A percentile compares a stretch with the other conserved stretches of the same genome.
These are phyloP conservation scores for Mortierella sp. DNA, from an alignment of 371 early-diverging fungal species.

Conservation along the genomic window DNA sequence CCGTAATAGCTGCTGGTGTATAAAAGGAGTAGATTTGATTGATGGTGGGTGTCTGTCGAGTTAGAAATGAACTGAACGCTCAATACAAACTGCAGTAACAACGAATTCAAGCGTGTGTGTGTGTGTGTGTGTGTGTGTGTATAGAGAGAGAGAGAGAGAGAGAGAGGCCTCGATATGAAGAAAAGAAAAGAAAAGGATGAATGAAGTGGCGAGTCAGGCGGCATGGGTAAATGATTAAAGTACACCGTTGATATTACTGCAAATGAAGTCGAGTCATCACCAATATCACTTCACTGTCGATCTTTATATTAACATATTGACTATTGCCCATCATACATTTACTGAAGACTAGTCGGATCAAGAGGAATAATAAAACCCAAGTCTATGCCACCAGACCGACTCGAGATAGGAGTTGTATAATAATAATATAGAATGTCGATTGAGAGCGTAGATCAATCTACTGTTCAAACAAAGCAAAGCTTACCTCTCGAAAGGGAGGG, in stretches of 20 bases:
- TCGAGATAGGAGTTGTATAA: neutral
- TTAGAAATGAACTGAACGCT: neutral
- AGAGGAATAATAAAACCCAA: neutral
- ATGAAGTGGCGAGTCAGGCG: neutral
- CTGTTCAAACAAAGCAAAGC: neutral
- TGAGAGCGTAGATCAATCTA: neutral
- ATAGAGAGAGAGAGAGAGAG: neutral
- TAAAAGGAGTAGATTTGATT: constrained; percentile 1
- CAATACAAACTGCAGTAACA: neutral
- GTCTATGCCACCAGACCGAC: neutral
- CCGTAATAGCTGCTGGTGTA: constrained; percentile 1
- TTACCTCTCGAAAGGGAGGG: neutral
- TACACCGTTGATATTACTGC: too few relatives aligned
- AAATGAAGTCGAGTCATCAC: too few relatives aligned
- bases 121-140: neutral
- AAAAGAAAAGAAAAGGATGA: neutral
- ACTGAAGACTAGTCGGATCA: neutral
- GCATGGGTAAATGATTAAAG: neutral
- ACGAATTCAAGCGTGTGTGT: too few relatives aligned
- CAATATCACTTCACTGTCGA: too few relatives aligned
- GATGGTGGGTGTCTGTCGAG: constrained; percentile 3
- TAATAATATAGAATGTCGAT: neutral
- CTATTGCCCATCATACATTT: too few relatives aligned
- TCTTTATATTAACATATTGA: too few relatives aligned
- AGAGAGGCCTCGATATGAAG: neutral